Evolutionary conservation across 2,329 filamentous ascomycete species (phyloP).

Genomic region (Helotiales sp.): DNA sequence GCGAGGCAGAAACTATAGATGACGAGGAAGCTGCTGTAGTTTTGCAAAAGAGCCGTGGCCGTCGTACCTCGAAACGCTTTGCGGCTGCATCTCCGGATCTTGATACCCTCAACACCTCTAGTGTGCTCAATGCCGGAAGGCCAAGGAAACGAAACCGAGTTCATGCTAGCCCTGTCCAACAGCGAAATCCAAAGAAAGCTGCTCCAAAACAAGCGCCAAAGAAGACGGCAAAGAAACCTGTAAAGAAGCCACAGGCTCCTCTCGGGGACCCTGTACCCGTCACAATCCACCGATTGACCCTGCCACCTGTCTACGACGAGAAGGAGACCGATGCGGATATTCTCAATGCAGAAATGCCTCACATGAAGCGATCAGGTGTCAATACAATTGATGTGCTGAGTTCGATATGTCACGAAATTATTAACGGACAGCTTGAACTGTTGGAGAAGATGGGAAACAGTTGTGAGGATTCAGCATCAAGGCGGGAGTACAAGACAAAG

Average conservation of each 20-base stretch:
- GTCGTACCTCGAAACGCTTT: conserved; percentile 36
- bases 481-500: conserved; percentile 61
- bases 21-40: conserved; percentile 45
- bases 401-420: conserved; percentile 65
- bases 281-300: conserved; percentile 65
- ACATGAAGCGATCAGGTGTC: conserved; percentile 58
- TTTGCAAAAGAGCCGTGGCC: conserved; percentile 47
- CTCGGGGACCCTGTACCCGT: conserved; percentile 58
- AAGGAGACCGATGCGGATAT: conserved; percentile 52
- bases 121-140: conserved; percentile 18
- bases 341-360: conserved; percentile 58
- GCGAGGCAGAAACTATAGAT: conserved; percentile 42
- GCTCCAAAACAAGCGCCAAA: conserved; percentile 30
- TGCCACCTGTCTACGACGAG: conserved; percentile 48
- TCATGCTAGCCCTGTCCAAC: conserved; percentile 27
- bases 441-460: conserved; percentile 51
- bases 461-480: conserved; percentile 52
- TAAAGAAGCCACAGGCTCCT: conserved; percentile 38
- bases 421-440: conserved; percentile 55
- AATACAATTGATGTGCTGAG: conserved; percentile 67
- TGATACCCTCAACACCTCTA: conserved; percentile 47
- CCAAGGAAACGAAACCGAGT: conserved; percentile 24
- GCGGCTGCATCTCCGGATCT: conserved; percentile 45
- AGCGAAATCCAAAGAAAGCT: conserved; percentile 33
- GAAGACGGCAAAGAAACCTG: conserved; percentile 35